Evolutionary conservation across 768 basidiomycete genomes (phyloP).

Genomic region (Tulasnella sp.): DNA sequence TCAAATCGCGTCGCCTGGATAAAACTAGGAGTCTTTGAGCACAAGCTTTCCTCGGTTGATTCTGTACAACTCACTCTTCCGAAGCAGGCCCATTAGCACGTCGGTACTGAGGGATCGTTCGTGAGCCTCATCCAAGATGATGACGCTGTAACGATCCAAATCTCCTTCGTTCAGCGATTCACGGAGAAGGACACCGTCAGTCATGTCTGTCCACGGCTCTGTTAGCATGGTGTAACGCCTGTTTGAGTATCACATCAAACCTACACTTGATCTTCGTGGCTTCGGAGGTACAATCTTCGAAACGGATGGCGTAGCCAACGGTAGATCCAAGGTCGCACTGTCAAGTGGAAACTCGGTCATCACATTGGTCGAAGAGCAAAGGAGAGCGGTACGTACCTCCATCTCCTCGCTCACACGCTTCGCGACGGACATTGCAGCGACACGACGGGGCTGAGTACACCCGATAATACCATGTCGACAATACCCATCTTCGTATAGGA

Average conservation of each 20-base stretch:
- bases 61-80: constrained; percentile 58
- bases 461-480: constrained; percentile 82
- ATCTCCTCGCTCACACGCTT: constrained; percentile 99
- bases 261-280: constrained; percentile 96
- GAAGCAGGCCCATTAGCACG: constrained; percentile 90
- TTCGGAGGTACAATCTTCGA: constrained; percentile 91
- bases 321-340: constrained; percentile 80
- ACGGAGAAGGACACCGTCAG: constrained; percentile 94
- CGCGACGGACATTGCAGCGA: constrained; percentile 99
- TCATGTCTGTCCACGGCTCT: constrained; percentile 61
- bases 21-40: constrained; percentile 39
- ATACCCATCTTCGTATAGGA: constrained; percentile 95
- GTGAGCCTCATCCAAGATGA: constrained; percentile 98
- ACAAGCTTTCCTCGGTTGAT: background rate
- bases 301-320: constrained; percentile 96
- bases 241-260: constrained; percentile 20
- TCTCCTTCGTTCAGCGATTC: constrained; percentile 99
- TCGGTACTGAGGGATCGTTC: constrained; percentile 96
- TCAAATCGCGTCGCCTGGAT: constrained; percentile 82
- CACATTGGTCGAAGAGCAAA: background rate
- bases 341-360: constrained; percentile 3
- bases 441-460: constrained; percentile 96
- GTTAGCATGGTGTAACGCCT: constrained; percentile 9
- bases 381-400: constrained; percentile 47
- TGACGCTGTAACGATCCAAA: constrained; percentile 88